Evolutionary conservation across 2,329 filamentous ascomycete species (phyloP).

Genomic region (Xylariaceae sp.): DNA sequence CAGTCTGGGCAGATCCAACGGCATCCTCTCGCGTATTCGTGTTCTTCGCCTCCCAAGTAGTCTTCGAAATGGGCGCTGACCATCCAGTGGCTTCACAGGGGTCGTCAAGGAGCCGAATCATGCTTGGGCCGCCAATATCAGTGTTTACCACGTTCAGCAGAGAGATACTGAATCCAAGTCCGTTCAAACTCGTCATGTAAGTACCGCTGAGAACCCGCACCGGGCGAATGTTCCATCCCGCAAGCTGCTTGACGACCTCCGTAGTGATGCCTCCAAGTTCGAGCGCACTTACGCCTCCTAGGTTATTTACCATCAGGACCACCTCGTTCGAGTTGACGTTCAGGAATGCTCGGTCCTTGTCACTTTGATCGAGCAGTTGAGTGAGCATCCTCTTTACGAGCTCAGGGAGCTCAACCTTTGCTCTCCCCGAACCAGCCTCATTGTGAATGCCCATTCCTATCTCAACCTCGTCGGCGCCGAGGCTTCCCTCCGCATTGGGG

Average conservation of each 20-base stretch:
- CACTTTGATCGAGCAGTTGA: conserved; percentile 60
- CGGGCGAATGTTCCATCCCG: conserved; percentile 54
- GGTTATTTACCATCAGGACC: conserved; percentile 68
- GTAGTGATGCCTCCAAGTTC: conserved; percentile 67
- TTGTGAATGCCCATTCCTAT: conserved; percentile 78
- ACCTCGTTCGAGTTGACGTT: conserved; percentile 58
- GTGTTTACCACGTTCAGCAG: conserved; percentile 59
- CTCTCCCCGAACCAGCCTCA: conserved; percentile 53
- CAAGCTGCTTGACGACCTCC: conserved; percentile 62
- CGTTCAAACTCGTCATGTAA: conserved; percentile 75
- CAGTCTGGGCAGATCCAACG: conserved; percentile 28
- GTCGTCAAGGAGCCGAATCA: conserved; percentile 66
- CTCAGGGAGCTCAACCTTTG: conserved; percentile 46
- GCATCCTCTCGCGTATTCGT: conserved; percentile 41
- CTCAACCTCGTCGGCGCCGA: conserved; percentile 55
- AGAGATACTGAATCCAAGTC: conserved; percentile 68
- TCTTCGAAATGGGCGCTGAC: conserved; percentile 56
- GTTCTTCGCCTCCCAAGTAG: conserved; percentile 58
- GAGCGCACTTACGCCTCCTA: conserved; percentile 66
- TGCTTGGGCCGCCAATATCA: conserved; percentile 53
- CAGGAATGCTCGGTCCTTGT: conserved; percentile 67
- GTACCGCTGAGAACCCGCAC: conserved; percentile 63
- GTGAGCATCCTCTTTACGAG: conserved; percentile 61
- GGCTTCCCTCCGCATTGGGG: conserved; percentile 44
- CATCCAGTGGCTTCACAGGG: conserved; percentile 66